phyloP scores from a whole-genome alignment of 768 basidiomycete genomes.

The Goffeauzyma gilvescens region DNA sequence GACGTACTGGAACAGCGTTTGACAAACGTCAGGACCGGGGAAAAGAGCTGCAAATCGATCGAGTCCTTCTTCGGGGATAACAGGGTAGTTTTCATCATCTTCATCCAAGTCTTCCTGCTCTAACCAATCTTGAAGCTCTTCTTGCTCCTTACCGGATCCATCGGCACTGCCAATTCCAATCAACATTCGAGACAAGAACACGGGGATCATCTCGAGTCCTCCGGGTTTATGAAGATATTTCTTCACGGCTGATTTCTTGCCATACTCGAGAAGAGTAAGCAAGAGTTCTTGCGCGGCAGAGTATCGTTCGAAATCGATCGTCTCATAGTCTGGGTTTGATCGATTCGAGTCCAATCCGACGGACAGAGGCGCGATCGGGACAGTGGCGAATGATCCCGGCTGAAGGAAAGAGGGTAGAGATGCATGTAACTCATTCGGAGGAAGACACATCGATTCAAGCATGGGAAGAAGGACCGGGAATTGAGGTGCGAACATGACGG shows the following conservation, averaged over 20 bases:
- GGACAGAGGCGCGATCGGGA: background rate
- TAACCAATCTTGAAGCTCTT: background rate
- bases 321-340: background rate
- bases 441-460: slow-evolving; percentile 3
- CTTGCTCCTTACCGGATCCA: background rate
- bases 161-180: background rate
- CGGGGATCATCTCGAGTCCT: background rate
- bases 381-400: background rate
- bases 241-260: background rate
- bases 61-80: slow-evolving; percentile 5
- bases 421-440: background rate
- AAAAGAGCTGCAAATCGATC: too few relatives aligned
- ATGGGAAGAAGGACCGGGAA: background rate
- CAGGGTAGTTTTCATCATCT: slow-evolving; percentile 5
- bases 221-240: background rate
- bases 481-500: slow-evolving; percentile 1
- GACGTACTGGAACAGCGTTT: slow-evolving; percentile 1
- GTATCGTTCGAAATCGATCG: background rate
- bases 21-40: too few relatives aligned
- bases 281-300: slow-evolving; percentile 1
- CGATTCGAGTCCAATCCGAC: too few relatives aligned
- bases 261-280: slow-evolving; percentile 1
- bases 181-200: slow-evolving; percentile 1
- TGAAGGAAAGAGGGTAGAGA: slow-evolving; percentile 2
- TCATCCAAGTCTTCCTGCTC: slow-evolving; percentile 4